phyloP scores from a whole-genome alignment of 202 grass and related monocot genomes.

The Panicum virgatum region DNA sequence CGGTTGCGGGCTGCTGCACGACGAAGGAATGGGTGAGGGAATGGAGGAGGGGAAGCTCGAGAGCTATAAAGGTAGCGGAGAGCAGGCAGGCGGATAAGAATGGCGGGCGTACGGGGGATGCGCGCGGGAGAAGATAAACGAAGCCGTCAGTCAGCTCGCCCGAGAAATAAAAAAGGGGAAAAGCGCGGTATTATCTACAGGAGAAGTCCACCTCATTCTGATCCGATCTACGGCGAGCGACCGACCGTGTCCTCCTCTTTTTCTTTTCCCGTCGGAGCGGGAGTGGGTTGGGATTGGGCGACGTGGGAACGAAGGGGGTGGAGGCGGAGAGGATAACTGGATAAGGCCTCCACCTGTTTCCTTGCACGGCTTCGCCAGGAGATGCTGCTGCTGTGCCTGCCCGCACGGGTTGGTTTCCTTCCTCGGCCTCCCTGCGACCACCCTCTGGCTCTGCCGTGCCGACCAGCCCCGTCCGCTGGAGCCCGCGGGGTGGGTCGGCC shows the following conservation, averaged over 20 bases:
- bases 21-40: neutral
- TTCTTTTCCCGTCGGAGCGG: neutral
- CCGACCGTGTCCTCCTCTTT: neutral
- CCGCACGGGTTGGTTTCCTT: conserved; percentile 3
- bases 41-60: neutral
- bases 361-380: conserved; percentile 36
- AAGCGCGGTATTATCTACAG: conserved; percentile 49
- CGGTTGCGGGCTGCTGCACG: neutral
- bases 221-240: neutral
- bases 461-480: conserved; percentile 24
- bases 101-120: conserved; percentile 12
- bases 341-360: conserved; percentile 83
- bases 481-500: neutral
- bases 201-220: neutral
- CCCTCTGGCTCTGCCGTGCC: too few relatives aligned
- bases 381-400: conserved; percentile 12
- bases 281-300: neutral
- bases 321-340: too few relatives aligned
- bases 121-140: conserved; percentile 39
- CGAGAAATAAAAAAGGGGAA: neutral
- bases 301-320: conserved; percentile 7
- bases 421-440: neutral
- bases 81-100: conserved; percentile 49
- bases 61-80: conserved; percentile 46
- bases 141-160: conserved; percentile 7